These are phyloP conservation scores for Xylaria acuta DNA, from an alignment of 495 filamentous ascomycete genomes.

Conservation along the genomic window DNA sequence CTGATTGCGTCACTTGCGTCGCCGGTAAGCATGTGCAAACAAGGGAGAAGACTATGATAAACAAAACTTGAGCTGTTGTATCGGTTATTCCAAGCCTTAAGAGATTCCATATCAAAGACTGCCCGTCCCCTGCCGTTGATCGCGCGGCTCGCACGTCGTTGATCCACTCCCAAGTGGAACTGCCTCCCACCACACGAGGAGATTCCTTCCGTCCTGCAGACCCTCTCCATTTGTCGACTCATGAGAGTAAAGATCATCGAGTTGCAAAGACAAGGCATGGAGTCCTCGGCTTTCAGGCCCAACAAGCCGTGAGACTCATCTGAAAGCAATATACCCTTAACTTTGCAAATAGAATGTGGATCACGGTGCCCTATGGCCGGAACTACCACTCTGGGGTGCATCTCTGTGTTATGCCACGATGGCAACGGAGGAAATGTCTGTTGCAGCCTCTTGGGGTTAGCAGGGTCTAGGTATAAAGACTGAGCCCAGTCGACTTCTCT, in stretches of 20 bases:
- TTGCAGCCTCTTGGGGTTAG: background rate
- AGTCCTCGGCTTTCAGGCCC: slow-evolving; percentile 22
- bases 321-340: slow-evolving; percentile 24
- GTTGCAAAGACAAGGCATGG: slow-evolving; percentile 2
- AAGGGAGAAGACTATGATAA: background rate
- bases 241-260: slow-evolving; percentile 22
- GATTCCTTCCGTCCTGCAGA: slow-evolving; percentile 13
- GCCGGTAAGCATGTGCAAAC: background rate
- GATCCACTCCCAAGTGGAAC: slow-evolving; percentile 17
- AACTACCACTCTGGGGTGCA: slow-evolving; percentile 17
- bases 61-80: background rate
- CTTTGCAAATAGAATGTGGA: slow-evolving; percentile 14
- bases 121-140: background rate
- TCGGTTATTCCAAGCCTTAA: background rate
- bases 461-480: slow-evolving; percentile 19
- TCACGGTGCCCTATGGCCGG: slow-evolving; percentile 19
- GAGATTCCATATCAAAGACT: background rate
- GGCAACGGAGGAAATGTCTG: background rate
- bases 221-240: slow-evolving; percentile 8
- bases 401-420: slow-evolving; percentile 1
- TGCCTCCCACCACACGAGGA: background rate
- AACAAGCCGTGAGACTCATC: slow-evolving; percentile 23
- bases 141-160: slow-evolving; percentile 4
- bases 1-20: background rate
- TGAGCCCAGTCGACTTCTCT: background rate